Base-by-base conservation (phyloP, 768 basidiomycete species). In the Gymnopilus junonius region DNA sequence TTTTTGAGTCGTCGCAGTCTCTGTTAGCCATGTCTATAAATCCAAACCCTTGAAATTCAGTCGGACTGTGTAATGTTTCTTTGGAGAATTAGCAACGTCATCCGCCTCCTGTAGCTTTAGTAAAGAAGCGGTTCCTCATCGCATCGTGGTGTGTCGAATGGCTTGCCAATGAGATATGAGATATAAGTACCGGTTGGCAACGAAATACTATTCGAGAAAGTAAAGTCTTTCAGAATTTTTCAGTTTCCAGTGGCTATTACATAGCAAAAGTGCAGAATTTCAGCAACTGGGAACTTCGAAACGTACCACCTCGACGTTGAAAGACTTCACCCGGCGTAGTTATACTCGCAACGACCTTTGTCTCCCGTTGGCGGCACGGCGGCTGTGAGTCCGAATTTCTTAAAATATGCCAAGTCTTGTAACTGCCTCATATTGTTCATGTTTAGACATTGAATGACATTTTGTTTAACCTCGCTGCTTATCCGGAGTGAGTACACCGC, bases 211-310 rank as follows among this genome's bases (percentile, higher is more conserved):
- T 69, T 64, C 2, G 62, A 63, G 32, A 67, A 67, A 5, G 59
- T 65, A 51, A 62, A 65, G 27, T 63, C 59, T 54, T 61, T 57
- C 34, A 59, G 50, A 5, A 74, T 74, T 51, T 65, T 65, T 23
- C 80, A 74, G 3, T 20, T 48, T 66, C 79, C 57, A 0, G 69
- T 63, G 8, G 69, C 79, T 69, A 14, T 20, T 3, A 14, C 46
- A 1, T 27, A 31, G 14, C 25, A 59, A 21, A 17, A 20, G 21
- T 15, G 32, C 10, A 46, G 32, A 5, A 23, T 21, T 4, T 14
- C 15, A 14, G 15, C 8, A 14, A 14, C 3, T 17, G 3, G 15
- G 12, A 29, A 8, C 4, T 48, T 14, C 1, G 23, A 17, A 12
- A 66, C 65, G 43, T 48, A 60, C 65, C 15, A 1, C 42, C 55